Evolutionary conservation across 192 early-diverging fungal species (phyloP), one percentile per base, ranked within the genome.

Genomic region (Entomortierella chlamydospora): DNA sequence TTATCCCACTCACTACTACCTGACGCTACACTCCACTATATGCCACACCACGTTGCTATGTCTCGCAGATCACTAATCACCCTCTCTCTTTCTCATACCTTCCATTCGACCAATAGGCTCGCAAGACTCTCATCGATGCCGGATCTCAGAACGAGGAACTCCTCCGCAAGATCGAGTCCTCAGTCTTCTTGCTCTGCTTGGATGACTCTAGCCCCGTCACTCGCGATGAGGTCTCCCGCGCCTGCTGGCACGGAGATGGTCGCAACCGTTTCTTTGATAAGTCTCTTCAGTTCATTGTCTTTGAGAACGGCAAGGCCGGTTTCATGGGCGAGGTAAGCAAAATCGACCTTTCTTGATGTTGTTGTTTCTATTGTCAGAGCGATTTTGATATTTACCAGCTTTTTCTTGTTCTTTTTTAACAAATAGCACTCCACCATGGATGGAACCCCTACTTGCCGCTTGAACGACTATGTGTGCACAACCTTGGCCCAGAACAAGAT

Each of bases 251-350:
- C 68, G 97, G 97, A 51, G 92, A 98, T 81, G 97, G 96, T 54
- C 90, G 91, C 67, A 99, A 99, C 88, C 93, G 97, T 66, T 99
- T 92, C 91, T 97, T 95, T 85, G 97, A 99, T 88, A 98, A 99
- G 87, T 86, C 94, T 45, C 86, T 95, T 63, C 96, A 99, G 87
- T 97, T 99, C 57, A 94, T 98, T 82, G 93, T 98, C 57, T 95
- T 94, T 84, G 96, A 96, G 65, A 99, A 99, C 88, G 97, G 95
- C 71, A 96, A 95, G 83, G 96, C 96, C 53, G 97, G 95, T 28
- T 97, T 98, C 87, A 88, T 91, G 47, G 96, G 91, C 61, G 97
- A 99, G 85, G 87, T 88, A 77, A 47, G 54, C 2, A 10, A 37
- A 37, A 37, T 37, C 34, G 10, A 7, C 10, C 34, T 37, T 4